These are phyloP conservation scores for Kwoniella mangroviensis DNA, from an alignment of 768 basidiomycete species.

Conservation along the genomic window DNA sequence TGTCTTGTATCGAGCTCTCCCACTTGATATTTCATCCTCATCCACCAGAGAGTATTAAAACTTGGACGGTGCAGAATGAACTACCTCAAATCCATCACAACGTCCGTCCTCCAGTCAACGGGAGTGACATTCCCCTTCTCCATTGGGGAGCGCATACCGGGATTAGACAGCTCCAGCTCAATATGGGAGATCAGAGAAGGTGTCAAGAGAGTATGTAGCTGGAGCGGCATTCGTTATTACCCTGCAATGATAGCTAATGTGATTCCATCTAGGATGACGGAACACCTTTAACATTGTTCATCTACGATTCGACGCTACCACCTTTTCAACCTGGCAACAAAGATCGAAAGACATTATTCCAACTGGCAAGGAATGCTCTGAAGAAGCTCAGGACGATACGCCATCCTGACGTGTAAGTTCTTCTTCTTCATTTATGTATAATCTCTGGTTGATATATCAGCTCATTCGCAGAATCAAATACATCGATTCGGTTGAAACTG, in stretches of 20 bases:
- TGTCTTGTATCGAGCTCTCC: not conserved
- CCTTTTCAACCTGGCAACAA: constrained; percentile 52
- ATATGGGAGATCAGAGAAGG: constrained; percentile 88
- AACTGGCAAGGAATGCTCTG: constrained; percentile 84
- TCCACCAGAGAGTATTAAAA: not conserved
- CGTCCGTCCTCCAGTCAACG: constrained; percentile 83
- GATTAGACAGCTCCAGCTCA: constrained; percentile 66
- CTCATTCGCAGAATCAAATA: constrained; percentile 70
- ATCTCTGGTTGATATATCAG: not conserved
- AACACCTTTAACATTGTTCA: constrained; percentile 83
- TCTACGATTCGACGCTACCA: constrained; percentile 68
- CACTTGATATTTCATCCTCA: not conserved
- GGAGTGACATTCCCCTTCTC: constrained; percentile 87
- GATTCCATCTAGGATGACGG: constrained; percentile 74
- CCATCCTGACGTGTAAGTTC: constrained; percentile 79
- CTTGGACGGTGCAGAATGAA: constrained; percentile 61
- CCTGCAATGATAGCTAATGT: not conserved
- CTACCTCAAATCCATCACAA: constrained; percentile 64
- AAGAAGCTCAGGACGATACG: constrained; percentile 87
- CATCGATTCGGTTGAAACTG: constrained; percentile 90
- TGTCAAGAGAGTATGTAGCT: constrained; percentile 72
- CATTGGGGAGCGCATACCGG: constrained; percentile 72
- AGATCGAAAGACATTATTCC: constrained; percentile 68
- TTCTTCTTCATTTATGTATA: not conserved
- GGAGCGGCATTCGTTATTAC: not conserved